Evolutionary conservation across 2,329 filamentous ascomycete genomes (phyloP), one percentile per base, ranked within the genome.

Genomic region (Diaporthe citriasiana): DNA sequence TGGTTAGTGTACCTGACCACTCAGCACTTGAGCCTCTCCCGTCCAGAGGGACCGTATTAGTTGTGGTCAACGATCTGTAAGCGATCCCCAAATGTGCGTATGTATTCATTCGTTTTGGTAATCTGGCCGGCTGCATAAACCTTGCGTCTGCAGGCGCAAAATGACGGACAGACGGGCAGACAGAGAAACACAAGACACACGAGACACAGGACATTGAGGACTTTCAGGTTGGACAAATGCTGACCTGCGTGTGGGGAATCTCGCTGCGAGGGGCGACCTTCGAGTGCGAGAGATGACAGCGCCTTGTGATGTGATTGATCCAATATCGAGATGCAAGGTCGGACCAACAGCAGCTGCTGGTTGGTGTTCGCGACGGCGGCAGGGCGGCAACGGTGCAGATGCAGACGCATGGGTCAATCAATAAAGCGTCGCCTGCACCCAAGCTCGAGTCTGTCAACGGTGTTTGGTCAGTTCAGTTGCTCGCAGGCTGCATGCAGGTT

Each of bases 291-390:
- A n/a, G 45, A 10, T 50, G 47, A 40, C 22, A 40, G 63, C 33
- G 30, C 33, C 63, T 27, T 51, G 45, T 40, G 59, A 65, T 65
- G 40, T 65, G 63, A 51, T 66, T 66, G 63, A 66, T 38, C 30
- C 33, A 68, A 53, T 40, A 40, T 51, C 63, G 30, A 40, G 13
- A 66, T 66, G 63, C 63, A 66, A 66, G 60, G 60, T 66, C 60
- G 60, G 60, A 38, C 63, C 63, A 68, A 68, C 63, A 53, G 13
- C 63, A 22, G 63, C 33, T 68, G 63, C 15, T 68, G 63, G 63
- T 68, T 53, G 47, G 47, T 68, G 63, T 68, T 53, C 33, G 47
- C 47, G 47, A 68, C 63, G 19, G 33, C 63, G 47, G 63, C 25
- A 53, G 63, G 63, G 63, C 63, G 63, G 63, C 63, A 68, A 47